These are phyloP conservation scores for Porphyrellus cyaneotinctus DNA, from an alignment of 768 basidiomycete species.

Conservation along the genomic window DNA sequence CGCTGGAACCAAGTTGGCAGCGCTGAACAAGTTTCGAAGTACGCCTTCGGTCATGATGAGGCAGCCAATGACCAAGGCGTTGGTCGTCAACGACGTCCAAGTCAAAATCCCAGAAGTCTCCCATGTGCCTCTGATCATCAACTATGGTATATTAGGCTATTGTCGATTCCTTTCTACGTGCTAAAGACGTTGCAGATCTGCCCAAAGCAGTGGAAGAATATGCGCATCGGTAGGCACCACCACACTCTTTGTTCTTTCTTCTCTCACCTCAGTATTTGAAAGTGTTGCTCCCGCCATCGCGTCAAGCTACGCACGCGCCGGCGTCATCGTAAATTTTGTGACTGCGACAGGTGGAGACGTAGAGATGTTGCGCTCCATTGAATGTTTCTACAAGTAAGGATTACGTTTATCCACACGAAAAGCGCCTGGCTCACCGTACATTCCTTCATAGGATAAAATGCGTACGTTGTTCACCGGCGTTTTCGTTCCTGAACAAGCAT, in stretches of 20 bases:
- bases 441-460: slow-evolving; percentile 70
- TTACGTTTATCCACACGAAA: not conserved
- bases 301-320: slow-evolving; percentile 78
- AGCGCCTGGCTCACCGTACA: slow-evolving; percentile 11
- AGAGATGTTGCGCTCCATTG: slow-evolving; percentile 97
- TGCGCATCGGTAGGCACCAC: slow-evolving; percentile 71
- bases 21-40: slow-evolving; percentile 79
- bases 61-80: slow-evolving; percentile 63
- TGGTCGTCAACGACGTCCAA: slow-evolving; percentile 92
- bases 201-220: slow-evolving; percentile 97
- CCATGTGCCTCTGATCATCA: slow-evolving; percentile 90
- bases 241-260: not conserved
- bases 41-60: slow-evolving; percentile 53
- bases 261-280: slow-evolving; percentile 9
- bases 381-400: slow-evolving; percentile 93
- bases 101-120: slow-evolving; percentile 87
- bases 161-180: not conserved
- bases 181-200: slow-evolving; percentile 51
- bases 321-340: slow-evolving; percentile 94
- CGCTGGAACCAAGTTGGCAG: slow-evolving; percentile 71
- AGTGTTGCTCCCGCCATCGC: slow-evolving; percentile 87
- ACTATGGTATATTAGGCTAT: slow-evolving; percentile 62
- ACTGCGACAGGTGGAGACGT: slow-evolving; percentile 97
- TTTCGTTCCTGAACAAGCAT: slow-evolving; percentile 15
- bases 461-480: slow-evolving; percentile 43